Evolutionary conservation across 1,284 basidiomycete species (phyloP), one percentile per base, ranked within the genome.

Genomic region (Sporisorium graminicola): DNA sequence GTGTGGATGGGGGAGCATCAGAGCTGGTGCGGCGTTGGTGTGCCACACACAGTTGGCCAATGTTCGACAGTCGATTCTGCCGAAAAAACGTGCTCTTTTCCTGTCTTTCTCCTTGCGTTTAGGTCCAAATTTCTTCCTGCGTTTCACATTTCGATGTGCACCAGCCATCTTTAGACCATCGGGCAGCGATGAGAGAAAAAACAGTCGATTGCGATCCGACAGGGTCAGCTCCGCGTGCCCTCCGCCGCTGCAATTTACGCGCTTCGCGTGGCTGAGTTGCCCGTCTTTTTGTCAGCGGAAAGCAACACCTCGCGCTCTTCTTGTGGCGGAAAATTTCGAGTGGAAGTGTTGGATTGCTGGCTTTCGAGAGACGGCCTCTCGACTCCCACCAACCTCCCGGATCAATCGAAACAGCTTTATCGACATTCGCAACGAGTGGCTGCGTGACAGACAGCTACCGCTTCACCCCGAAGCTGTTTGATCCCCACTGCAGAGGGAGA

Each of bases 51-150:
- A 33, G 10, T 55, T 20, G 24, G 22, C 16, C 53, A 27, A 29
- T 55, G 16, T 13, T 24, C 40, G n/a, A 43, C 53, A 22, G 31
- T 18, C 12, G 18, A 53, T 22, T 14, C n/a, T 22, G 35, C 31
- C 13, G 33, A 42, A 14, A n/a, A 37, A 16, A 43, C 40, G 40
- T 43, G 40, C 40, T 18, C 40, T 43, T 43, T 43, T 43, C 29
- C 29, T 31, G 5, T 5, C 29, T 31, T 5, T 31, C n/a, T 20
- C 40, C n/a, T n/a, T 43, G 33, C 33, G 10, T n/a, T 44, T 40
- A 12, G 26, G 54, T 47, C 51, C 51, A 58, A 61, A 67, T 47
- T 68, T 61, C 65, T 68, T 61, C 59, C 22, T 56, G 47, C 18
- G n/a, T 43, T 24, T 47, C 18, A 43, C 49, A 59, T 7, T 16